Base-by-base conservation (phyloP, 768 basidiomycete species). In the Tylopilus sp. region DNA sequence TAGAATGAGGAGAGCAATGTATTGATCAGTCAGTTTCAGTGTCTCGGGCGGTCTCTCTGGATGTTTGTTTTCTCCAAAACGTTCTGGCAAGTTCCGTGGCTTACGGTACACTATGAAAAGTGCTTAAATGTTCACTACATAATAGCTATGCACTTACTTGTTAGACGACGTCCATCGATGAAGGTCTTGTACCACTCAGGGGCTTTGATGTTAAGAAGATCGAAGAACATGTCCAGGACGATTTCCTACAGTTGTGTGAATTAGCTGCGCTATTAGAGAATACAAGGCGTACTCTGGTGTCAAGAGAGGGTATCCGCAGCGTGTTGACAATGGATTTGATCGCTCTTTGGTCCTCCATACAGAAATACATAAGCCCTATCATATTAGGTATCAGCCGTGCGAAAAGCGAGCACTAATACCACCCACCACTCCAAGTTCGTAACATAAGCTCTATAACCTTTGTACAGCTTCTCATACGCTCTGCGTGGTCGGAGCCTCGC, bases 131-230 rank as follows among this genome's bases (percentile, higher is more conserved):
- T 40, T 40, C 18, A 47, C 21, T 30, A 10, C 11, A n/a, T 55
- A 18, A 18, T 23, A 40, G 22, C 21, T 43, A 35, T 23, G 33
- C 41, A 60, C 84, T 54, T 63, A 94, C 94, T 88, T 3, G 93
- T 95, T 48, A 97, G 70, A 25, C 94, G 78, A 43, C 90, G 82
- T 11, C 93, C 94, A 50, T 87, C 87, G 31, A 97, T 86, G 62
- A 95, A 98, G 0, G 91, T 88, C 60, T 91, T 81, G 65, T 91
- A 91, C 93, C 95, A 98, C 40, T 88, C 87, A 1, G 93, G 90
- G 0, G 88, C 80, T 66, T 91, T 91, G 69, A 98, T 95, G 50
- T 93, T 91, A 18, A 99, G 73, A 17, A 95, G 76, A 54, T 91
- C 89, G 61, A 98, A 98, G 61, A 98, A 88, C 81, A 97, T 87